Conservation (phyloP, 371 early-diverging fungal genomes). For the Blakeslea trispora region DNA sequence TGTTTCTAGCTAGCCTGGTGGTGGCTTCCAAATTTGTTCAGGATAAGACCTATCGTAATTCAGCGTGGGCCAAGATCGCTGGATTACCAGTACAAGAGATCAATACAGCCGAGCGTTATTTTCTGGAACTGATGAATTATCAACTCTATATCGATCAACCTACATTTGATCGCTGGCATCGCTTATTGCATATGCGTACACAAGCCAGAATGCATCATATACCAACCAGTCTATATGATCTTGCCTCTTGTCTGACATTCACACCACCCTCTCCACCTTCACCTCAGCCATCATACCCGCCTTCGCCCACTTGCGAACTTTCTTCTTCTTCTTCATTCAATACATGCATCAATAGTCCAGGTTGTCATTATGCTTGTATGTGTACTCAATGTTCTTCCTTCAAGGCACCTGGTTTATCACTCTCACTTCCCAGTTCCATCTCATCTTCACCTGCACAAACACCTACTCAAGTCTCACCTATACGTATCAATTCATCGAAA, state of each 20-base stretch:
- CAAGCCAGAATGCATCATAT: constrained; percentile 28
- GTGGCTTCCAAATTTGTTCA: constrained; percentile 80
- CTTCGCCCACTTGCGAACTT: not conserved
- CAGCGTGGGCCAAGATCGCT: constrained; percentile 82
- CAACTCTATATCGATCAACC: constrained; percentile 66
- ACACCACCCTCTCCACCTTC: constrained; percentile 1
- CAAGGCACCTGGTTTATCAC: constrained; percentile 25
- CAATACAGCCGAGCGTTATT: constrained; percentile 74
- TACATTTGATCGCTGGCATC: constrained; percentile 55
- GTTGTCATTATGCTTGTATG: not conserved
- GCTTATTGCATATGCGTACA: constrained; percentile 34
- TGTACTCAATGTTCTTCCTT: constrained; percentile 13
- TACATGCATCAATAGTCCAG: not conserved
- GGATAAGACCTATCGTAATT: constrained; percentile 79
- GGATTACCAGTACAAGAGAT: constrained; percentile 73
- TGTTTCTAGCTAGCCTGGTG: constrained; percentile 79
- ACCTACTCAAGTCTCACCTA: constrained; percentile 39
- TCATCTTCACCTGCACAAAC: constrained; percentile 43
- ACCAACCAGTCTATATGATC: constrained; percentile 21
- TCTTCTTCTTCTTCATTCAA: not conserved
- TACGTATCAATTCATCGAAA: constrained; percentile 13
- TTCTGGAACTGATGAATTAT: constrained; percentile 73
- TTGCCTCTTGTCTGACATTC: constrained; percentile 17
- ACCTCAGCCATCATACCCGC: not conserved
- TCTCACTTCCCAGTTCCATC: constrained; percentile 38